These are phyloP conservation scores for Colletotrichum truncatum DNA, from an alignment of 2,329 filamentous ascomycete genomes.

Conservation along the genomic window DNA sequence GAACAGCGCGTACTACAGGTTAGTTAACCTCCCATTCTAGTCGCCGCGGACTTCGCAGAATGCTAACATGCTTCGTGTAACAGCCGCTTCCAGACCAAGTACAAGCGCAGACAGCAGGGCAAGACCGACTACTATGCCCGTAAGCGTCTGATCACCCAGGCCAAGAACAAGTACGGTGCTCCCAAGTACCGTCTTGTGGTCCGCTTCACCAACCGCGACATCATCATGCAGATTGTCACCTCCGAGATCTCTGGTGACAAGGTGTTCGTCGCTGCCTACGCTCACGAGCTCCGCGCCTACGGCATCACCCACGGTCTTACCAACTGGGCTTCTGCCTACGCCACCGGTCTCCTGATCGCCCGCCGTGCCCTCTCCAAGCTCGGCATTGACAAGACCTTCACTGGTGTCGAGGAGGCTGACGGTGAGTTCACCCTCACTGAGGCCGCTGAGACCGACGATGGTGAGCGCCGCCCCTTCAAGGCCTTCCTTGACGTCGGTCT, in stretches of 20 bases:
- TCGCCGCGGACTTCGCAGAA: not conserved
- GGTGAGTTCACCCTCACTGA: constrained; percentile 97
- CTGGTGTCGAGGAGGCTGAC: constrained; percentile 95
- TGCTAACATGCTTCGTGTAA: not conserved
- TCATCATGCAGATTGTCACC: constrained; percentile 96
- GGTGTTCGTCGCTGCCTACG: constrained; percentile 91
- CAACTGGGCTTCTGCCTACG: constrained; percentile 99
- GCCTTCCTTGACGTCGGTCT: constrained; percentile 98
- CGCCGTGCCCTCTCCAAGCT: constrained; percentile 98
- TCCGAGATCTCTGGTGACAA: constrained; percentile 98
- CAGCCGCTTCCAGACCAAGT: constrained; percentile 99
- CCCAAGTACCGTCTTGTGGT: constrained; percentile 99
- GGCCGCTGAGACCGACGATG: constrained; percentile 89
- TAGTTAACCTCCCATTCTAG: constrained; percentile 48
- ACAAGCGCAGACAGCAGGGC: constrained; percentile 93
- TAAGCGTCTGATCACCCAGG: constrained; percentile 99
- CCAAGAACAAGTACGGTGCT: constrained; percentile 99
- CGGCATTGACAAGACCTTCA: constrained; percentile 90
- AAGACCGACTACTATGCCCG: constrained; percentile 99
- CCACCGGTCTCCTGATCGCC: constrained; percentile 95
- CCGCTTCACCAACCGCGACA: constrained; percentile 99
- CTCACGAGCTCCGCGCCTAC: constrained; percentile 97
- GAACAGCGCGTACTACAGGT: constrained; percentile 99
- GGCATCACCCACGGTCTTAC: constrained; percentile 98
- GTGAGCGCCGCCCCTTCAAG: constrained; percentile 99